phyloP scores from a whole-genome alignment of 208 protist genomes.

The Leishmania guyanensis region DNA sequence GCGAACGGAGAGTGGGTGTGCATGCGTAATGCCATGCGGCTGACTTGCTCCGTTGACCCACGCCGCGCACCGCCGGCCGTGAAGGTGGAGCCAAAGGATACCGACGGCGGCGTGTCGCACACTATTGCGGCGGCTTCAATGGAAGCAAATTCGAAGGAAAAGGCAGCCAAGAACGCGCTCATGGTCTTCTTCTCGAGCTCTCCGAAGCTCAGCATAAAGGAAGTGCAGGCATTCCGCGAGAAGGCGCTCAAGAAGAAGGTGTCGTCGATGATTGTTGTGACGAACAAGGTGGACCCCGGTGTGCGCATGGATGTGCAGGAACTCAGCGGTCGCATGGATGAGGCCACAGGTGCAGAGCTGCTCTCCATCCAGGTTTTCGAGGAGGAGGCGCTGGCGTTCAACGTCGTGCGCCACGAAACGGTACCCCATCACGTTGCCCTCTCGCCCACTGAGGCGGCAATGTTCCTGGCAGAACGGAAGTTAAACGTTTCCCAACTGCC shows the following conservation, averaged over 20 bases:
- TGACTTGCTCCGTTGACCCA: constrained; percentile 40
- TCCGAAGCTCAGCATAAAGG: constrained; percentile 47
- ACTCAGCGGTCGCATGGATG: constrained; percentile 57
- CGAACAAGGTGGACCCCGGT: constrained; percentile 48
- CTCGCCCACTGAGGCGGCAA: constrained; percentile 64
- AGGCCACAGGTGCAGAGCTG: constrained; percentile 43
- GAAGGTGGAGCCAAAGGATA: constrained; percentile 9
- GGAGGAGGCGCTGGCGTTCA: constrained; percentile 94
- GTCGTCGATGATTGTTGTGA: constrained; percentile 58
- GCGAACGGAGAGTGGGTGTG: constrained; percentile 43
- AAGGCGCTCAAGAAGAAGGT: constrained; percentile 69
- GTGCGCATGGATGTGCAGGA: constrained; percentile 66
- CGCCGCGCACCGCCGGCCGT: constrained; percentile 1
- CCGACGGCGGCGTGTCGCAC: constrained; percentile 6
- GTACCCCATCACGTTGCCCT: constrained; percentile 94
- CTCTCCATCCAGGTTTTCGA: constrained; percentile 93
- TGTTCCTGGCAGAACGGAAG: constrained; percentile 79
- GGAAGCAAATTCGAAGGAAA: constrained; percentile 9
- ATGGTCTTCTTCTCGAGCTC: constrained; percentile 71
- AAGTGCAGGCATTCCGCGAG: constrained; percentile 59
- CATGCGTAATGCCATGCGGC: constrained; percentile 68
- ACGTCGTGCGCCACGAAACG: constrained; percentile 95
- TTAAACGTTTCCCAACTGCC: constrained; percentile 96
- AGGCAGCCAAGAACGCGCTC: constrained; percentile 32
- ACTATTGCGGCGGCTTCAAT: background rate